phyloP scores from a whole-genome alignment of 2,329 filamentous ascomycete species.

The Drechslerella stenobrocha region DNA sequence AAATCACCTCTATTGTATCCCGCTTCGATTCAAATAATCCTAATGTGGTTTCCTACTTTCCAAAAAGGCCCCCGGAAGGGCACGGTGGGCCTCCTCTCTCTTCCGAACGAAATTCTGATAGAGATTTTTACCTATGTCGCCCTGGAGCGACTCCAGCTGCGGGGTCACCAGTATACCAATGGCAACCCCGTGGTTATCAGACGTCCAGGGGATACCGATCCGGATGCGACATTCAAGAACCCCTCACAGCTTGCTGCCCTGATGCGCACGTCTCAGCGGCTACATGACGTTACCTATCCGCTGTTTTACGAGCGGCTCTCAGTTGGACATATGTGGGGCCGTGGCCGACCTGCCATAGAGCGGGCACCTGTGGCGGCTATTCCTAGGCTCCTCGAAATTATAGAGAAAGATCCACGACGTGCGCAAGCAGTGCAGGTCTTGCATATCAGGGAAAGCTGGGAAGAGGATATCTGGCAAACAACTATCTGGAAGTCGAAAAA shows the following conservation, averaged over 20 bases:
- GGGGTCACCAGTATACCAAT: conserved; percentile 1
- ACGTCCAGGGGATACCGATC: conserved; percentile 3
- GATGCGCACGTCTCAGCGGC: conserved; percentile 16
- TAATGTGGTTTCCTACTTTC: not conserved
- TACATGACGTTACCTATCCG: conserved; percentile 18
- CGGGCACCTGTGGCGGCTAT: conserved; percentile 3
- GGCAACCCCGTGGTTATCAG: conserved; percentile 5
- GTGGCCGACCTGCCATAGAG: not conserved
- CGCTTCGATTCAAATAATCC: not conserved
- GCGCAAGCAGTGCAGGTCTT: conserved; percentile 15
- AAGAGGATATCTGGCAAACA: conserved; percentile 13
- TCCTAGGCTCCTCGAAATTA: conserved; percentile 25
- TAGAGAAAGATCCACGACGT: conserved; percentile 10
- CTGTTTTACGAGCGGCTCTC: conserved; percentile 21
- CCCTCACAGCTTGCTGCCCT: conserved; percentile 15
- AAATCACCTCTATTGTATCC: too few relatives aligned
- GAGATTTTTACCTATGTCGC: conserved; percentile 25
- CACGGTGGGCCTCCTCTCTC: conserved; percentile 35
- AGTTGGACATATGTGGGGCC: conserved; percentile 9
- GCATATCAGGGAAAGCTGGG: conserved; percentile 13
- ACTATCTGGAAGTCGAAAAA: conserved; percentile 11
- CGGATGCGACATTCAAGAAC: conserved; percentile 8
- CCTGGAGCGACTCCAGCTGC: conserved; percentile 9
- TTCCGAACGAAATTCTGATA: conserved; percentile 25
- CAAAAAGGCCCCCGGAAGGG: too few relatives aligned